Base-by-base conservation (phyloP, 176 grass and related monocot species). In the Echinochloa phyllopogon region DNA sequence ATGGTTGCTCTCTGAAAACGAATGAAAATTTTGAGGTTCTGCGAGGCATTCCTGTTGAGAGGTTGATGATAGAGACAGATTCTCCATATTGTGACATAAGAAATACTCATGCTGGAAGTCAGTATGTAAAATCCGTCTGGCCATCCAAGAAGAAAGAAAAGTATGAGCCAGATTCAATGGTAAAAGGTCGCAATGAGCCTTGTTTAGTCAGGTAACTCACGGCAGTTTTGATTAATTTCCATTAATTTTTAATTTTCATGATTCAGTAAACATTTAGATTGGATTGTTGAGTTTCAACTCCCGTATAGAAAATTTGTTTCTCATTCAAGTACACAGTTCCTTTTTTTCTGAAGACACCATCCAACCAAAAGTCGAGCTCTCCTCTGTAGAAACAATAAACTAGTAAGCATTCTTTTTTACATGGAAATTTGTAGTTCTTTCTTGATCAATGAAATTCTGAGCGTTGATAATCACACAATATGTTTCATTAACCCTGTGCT, bases 131-230 rank as follows among this genome's bases (percentile, higher is more conserved):
- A 89, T 98, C 93, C 25, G 43, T 92, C 72, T 95, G 96, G 96
- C 71, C 91, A 83, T 92, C 91, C 21, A 95, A 95, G 88, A 98
- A 98, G 81, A 98, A 98, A 90, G 93, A 98, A 50, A 98, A 98
- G 65, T 94, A 98, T 25, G 91, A 95, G 78, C 40, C 69, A 50
- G 91, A 80, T 49, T 90, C 84, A 53, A 86, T 78, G 13, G 93
- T 98, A 59, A 98, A 98, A 88, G 86, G 84, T 76, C 93, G 96
- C 64, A 98, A 94, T 44, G 93, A 98, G 63, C 96, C 96, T 67
- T 98, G 93, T 72, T 84, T 88, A 78, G 96, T 98, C 67, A 98
- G 91, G 96, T 98, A 95, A 77, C 21, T 83, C 2, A 21, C 57
- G 13, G 6, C 14, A 69, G n/a, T 52, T 79, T 53, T 66, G 48